Conservation (phyloP, 345 rosid genomes). For the Arabidopsis thaliana region TAIR10.1 NC_003071.7:16955501-16956000, state of each 20-base stretch:
- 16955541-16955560: conserved; percentile 85
- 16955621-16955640: conserved; percentile 20
- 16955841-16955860: conserved; percentile 21
- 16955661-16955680: neutral
- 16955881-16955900: conserved; percentile 1
- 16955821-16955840: conserved; percentile 14
- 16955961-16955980: neutral
- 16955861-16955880: conserved; percentile 3
- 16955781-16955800: neutral
- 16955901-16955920: conserved; percentile 15
- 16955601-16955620: conserved; percentile 93
- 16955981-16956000: conserved; percentile 32
- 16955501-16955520: conserved; percentile 89
- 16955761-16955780: neutral
- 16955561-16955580: conserved; percentile 83
- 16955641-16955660: neutral
- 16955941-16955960: conserved; percentile 31
- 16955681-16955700: conserved; percentile 2
- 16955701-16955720: neutral
- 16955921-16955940: conserved; percentile 21
- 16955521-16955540: conserved; percentile 89
- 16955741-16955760: neutral
- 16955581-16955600: conserved; percentile 93
- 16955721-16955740: neutral
- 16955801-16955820: conserved; percentile 27